phyloP scores from a whole-genome alignment of 495 filamentous ascomycete genomes.

The Daldinia decipiens region DNA sequence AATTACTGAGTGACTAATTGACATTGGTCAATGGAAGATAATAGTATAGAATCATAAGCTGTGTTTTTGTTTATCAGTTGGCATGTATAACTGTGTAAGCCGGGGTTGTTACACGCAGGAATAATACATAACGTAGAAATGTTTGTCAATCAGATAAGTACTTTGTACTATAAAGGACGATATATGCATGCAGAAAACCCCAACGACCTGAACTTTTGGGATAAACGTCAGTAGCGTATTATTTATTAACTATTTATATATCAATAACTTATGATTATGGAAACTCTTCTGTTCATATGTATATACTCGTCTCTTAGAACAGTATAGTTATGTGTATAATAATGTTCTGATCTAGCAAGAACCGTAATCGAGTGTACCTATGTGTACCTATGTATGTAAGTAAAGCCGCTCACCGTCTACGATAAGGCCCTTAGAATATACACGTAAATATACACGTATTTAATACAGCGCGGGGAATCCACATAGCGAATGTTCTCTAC shows the following conservation, averaged over 20 bases:
- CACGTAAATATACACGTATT: not conserved
- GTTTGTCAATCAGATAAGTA: not conserved
- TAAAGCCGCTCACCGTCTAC: constrained; percentile 7
- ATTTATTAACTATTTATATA: not conserved
- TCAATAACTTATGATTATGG: not conserved
- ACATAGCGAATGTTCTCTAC: constrained; percentile 3
- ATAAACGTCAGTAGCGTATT: not conserved
- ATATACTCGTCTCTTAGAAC: not conserved
- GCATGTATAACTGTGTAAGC: constrained; percentile 5
- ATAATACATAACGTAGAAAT: not conserved
- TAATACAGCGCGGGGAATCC: constrained; percentile 5
- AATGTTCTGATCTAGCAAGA: not conserved
- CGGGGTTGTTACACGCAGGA: constrained; percentile 1
- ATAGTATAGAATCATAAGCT: not conserved
- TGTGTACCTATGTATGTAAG: not conserved
- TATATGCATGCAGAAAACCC: not conserved
- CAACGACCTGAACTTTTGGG: not conserved
- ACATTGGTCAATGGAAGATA: not conserved
- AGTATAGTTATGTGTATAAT: not conserved
- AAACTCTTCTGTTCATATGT: not conserved
- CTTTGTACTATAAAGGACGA: not conserved
- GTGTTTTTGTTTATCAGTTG: not conserved
- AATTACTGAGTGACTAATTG: not conserved
- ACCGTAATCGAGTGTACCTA: not conserved
- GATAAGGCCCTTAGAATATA: constrained; percentile 8